Conservation (phyloP, 768 basidiomycete species). For the Mycena amicta region DNA sequence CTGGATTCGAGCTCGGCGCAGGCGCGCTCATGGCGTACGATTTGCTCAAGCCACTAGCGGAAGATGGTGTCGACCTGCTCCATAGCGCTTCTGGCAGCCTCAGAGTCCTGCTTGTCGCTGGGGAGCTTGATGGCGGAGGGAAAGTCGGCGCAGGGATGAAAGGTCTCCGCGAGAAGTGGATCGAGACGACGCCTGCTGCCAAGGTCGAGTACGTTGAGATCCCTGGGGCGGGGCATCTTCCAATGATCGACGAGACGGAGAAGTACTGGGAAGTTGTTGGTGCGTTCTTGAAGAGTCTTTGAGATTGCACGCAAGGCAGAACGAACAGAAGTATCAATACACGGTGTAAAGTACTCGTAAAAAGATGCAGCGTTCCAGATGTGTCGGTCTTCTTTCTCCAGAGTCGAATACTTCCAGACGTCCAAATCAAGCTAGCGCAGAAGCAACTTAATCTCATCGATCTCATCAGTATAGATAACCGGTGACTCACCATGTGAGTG, state of each 20-base stretch:
- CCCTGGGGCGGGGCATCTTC: constrained; percentile 47
- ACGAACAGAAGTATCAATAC: neutral
- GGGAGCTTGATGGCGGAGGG: constrained; percentile 50
- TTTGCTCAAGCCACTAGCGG: constrained; percentile 26
- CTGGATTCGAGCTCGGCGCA: constrained; percentile 45
- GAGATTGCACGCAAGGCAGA: too few relatives aligned
- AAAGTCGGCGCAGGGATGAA: constrained; percentile 44
- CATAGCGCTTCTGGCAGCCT: constrained; percentile 27
- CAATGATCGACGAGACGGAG: constrained; percentile 54
- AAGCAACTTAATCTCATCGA: too few relatives aligned
- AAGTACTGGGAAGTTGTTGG: constrained; percentile 39
- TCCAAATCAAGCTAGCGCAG: too few relatives aligned
- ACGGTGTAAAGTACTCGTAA: too few relatives aligned
- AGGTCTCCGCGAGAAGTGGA: constrained; percentile 38
- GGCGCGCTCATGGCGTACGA: constrained; percentile 54
- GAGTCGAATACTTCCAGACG: too few relatives aligned
- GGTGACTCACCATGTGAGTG: too few relatives aligned
- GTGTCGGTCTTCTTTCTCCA: too few relatives aligned
- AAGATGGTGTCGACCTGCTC: constrained; percentile 27
- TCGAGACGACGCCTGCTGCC: constrained; percentile 20
- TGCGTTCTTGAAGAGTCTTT: constrained; percentile 30
- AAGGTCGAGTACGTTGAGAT: constrained; percentile 38
- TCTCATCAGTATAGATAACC: too few relatives aligned
- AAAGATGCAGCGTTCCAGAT: too few relatives aligned
- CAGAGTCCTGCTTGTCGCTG: constrained; percentile 47